These are phyloP conservation scores for Pulveroboletus sp. DNA, from an alignment of 768 basidiomycete species.

Conservation along the genomic window DNA sequence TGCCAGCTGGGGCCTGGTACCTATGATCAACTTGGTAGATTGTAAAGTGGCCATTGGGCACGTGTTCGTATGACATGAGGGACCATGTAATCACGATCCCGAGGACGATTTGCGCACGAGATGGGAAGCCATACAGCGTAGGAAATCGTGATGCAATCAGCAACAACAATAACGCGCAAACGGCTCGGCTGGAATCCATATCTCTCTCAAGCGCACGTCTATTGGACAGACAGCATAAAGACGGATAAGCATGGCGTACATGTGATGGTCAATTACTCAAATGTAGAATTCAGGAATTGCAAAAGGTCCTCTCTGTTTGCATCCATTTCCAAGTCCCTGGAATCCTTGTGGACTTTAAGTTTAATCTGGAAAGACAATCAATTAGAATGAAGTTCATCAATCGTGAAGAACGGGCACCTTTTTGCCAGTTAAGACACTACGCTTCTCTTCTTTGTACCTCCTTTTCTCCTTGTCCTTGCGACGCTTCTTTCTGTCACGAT, in stretches of 20 bases:
- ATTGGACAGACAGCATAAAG: neutral
- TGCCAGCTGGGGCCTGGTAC: no score
- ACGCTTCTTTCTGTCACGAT: constrained; percentile 37
- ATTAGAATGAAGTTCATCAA: neutral
- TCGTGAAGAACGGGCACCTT: constrained; percentile 38
- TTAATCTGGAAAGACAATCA: constrained; percentile 44
- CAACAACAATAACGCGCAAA: no score
- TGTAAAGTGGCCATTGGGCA: no score
- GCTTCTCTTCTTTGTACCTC: constrained; percentile 44
- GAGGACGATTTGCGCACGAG: no score
- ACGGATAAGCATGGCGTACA: neutral
- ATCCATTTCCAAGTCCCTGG: constrained; percentile 54
- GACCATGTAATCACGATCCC: no score
- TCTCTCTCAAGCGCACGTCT: neutral
- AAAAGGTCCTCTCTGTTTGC: constrained; percentile 52
- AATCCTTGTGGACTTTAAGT: constrained; percentile 60
- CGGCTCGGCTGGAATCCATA: neutral
- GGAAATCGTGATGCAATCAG: no score
- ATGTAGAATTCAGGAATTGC: constrained; percentile 56
- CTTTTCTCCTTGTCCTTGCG: constrained; percentile 34
- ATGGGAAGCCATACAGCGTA: no score
- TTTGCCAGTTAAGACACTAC: constrained; percentile 61
- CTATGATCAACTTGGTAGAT: no score
- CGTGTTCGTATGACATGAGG: no score
- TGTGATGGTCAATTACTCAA: constrained; percentile 12